A percentile compares a stretch with the other conserved stretches of the same genome.
Evolutionary conservation across 1,284 basidiomycete species (phyloP).

Genomic region (Ganoderma lingzhi): DNA sequence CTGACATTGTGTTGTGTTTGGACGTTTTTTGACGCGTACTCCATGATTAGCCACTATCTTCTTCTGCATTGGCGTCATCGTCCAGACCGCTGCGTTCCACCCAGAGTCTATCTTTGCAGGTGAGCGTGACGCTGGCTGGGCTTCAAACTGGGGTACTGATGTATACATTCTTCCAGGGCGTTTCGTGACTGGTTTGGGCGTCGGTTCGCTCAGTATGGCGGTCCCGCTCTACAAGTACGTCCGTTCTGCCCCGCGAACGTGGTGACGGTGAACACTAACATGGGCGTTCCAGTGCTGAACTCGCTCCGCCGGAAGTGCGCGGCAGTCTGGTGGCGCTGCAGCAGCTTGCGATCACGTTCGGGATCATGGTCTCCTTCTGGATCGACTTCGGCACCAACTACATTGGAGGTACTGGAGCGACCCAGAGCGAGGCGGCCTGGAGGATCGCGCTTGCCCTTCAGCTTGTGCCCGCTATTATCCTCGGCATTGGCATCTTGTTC

Average conservation of each 20-base stretch:
- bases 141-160: neutral
- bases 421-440: conserved; percentile 76
- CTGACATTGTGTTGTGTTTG: neutral
- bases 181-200: conserved; percentile 79
- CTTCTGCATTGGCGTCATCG: conserved; percentile 75
- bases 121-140: conserved; percentile 32
- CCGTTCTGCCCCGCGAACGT: neutral
- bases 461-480: conserved; percentile 74
- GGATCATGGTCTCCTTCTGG: conserved; percentile 80
- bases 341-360: conserved; percentile 83
- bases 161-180: conserved; percentile 53
- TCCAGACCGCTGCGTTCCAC: conserved; percentile 64
- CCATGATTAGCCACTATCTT: conserved; percentile 59
- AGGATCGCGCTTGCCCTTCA: conserved; percentile 81
- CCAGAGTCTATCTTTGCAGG: conserved; percentile 73
- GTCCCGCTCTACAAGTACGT: conserved; percentile 79
- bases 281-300: conserved; percentile 53
- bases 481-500: conserved; percentile 70
- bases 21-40: neutral
- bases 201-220: conserved; percentile 78
- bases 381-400: conserved; percentile 82
- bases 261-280: neutral
- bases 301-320: conserved; percentile 84
- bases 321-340: conserved; percentile 85
- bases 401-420: conserved; percentile 65